phyloP scores from a whole-genome alignment of 208 protist genomes.

The Trypanosoma rangeli region DNA sequence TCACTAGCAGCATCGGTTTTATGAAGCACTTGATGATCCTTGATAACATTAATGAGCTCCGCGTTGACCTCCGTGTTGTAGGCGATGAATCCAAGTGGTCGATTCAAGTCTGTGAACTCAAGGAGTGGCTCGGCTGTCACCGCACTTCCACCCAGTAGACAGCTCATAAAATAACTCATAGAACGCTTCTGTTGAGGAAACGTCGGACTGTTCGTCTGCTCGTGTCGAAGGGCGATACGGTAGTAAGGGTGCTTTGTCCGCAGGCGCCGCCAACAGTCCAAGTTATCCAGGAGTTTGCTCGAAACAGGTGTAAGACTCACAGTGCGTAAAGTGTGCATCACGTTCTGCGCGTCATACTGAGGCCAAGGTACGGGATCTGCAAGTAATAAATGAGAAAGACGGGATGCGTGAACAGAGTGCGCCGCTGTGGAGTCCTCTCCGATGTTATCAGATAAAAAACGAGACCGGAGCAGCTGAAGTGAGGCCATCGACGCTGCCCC shows the following conservation, averaged over 20 bases:
- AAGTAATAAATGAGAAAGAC: slow-evolving; percentile 60
- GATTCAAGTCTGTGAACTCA: slow-evolving; percentile 80
- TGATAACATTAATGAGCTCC: slow-evolving; percentile 59
- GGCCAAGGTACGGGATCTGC: slow-evolving; percentile 53
- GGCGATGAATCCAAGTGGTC: slow-evolving; percentile 81
- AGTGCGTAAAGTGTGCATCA: slow-evolving; percentile 76
- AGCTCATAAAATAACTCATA: slow-evolving; percentile 57
- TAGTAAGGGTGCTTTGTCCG: slow-evolving; percentile 87
- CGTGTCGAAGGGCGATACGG: slow-evolving; percentile 83
- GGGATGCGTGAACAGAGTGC: slow-evolving; percentile 14
- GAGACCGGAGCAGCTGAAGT: slow-evolving; percentile 65
- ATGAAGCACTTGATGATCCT: slow-evolving; percentile 33
- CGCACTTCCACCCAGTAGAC: slow-evolving; percentile 34
- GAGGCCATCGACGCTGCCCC: slow-evolving; percentile 69
- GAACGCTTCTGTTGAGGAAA: slow-evolving; percentile 40
- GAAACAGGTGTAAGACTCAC: slow-evolving; percentile 82
- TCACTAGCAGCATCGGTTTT: slow-evolving; percentile 24
- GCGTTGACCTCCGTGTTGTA: slow-evolving; percentile 77
- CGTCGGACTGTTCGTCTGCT: slow-evolving; percentile 67
- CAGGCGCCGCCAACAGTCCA: slow-evolving; percentile 63
- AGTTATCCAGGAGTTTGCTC: slow-evolving; percentile 79
- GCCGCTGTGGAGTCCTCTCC: background rate
- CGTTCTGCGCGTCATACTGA: slow-evolving; percentile 50
- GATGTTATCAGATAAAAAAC: slow-evolving; percentile 26
- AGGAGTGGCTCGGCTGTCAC: slow-evolving; percentile 58